A percentile compares a stretch with the other conserved stretches of the same genome.
Evolutionary conservation across 2,329 filamentous ascomycete genomes (phyloP).

Genomic region (Emericellopsis atlantica): DNA sequence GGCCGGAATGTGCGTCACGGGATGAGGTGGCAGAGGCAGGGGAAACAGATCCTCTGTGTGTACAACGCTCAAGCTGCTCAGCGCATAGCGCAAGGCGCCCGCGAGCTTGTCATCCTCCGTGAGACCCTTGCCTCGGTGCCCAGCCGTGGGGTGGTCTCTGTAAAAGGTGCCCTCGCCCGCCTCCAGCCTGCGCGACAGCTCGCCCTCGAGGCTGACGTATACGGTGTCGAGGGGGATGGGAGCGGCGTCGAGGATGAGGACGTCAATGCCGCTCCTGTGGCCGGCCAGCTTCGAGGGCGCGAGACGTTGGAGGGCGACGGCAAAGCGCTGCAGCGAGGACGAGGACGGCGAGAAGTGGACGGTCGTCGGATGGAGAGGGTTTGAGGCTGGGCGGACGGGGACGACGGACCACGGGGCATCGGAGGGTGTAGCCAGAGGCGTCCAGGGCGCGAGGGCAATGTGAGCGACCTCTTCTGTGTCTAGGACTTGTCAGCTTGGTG

Average conservation of each 20-base stretch:
- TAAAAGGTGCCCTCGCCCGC: constrained; percentile 76
- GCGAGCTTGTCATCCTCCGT: constrained; percentile 46
- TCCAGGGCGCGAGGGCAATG: constrained; percentile 65
- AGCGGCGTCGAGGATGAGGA: constrained; percentile 68
- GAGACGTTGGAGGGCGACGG: constrained; percentile 56
- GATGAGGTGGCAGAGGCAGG: constrained; percentile 69
- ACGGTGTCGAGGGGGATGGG: constrained; percentile 73
- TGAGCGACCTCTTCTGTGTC: constrained; percentile 35
- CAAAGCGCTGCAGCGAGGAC: constrained; percentile 66
- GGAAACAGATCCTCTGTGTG: constrained; percentile 72
- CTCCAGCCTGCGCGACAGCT: constrained; percentile 67
- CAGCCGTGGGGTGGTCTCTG: constrained; percentile 38
- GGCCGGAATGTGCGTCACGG: constrained; percentile 72
- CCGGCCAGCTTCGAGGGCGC: constrained; percentile 64
- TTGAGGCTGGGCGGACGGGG: constrained; percentile 54
- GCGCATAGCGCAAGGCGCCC: constrained; percentile 58
- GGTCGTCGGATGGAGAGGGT: constrained; percentile 56
- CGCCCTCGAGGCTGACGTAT: constrained; percentile 74
- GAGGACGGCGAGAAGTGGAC: constrained; percentile 67
- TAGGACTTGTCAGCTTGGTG: background rate
- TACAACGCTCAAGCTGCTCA: constrained; percentile 62
- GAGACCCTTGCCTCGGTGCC: constrained; percentile 20
- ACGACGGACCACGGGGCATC: constrained; percentile 75
- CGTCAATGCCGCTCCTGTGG: constrained; percentile 67
- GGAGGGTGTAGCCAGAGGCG: constrained; percentile 42